Conservation (phyloP, 495 filamentous ascomycete species). For the Hyaloscypha bicolor region DNA sequence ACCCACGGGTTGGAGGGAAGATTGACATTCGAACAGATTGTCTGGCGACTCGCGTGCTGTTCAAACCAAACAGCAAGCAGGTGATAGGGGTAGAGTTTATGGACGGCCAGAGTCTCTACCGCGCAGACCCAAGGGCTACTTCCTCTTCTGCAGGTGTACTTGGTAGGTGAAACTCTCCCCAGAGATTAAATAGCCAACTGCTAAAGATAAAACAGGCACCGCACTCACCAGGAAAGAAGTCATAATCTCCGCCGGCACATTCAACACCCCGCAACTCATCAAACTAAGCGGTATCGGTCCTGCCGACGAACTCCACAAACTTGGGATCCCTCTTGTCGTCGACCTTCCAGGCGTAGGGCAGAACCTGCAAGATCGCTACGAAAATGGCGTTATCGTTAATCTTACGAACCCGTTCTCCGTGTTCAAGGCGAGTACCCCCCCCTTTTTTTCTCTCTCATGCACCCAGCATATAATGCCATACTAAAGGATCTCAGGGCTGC, state of each 20-base stretch:
- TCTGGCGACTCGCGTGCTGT: conserved; percentile 62
- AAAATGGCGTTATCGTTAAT: conserved; percentile 49
- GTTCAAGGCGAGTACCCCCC: not conserved
- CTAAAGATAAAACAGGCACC: not conserved
- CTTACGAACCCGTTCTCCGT: conserved; percentile 38
- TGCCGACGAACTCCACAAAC: conserved; percentile 43
- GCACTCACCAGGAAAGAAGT: conserved; percentile 45
- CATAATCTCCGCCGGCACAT: conserved; percentile 62
- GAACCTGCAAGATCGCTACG: conserved; percentile 68
- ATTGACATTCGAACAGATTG: conserved; percentile 60
- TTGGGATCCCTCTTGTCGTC: conserved; percentile 53
- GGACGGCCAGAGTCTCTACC: conserved; percentile 60
- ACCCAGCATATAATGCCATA: not conserved
- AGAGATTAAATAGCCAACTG: not conserved
- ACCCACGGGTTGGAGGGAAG: conserved; percentile 57
- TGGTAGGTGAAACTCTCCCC: not conserved
- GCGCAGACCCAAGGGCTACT: conserved; percentile 37
- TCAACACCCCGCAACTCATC: conserved; percentile 66
- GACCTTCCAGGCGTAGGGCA: conserved; percentile 63
- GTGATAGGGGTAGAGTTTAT: conserved; percentile 67
- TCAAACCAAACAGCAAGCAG: conserved; percentile 43
- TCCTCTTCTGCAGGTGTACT: not conserved
- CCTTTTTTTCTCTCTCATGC: no score
- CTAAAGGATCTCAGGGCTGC: conserved; percentile 39
- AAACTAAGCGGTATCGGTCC: conserved; percentile 68